Evolutionary conservation across 1,139 yeast species (phyloP).

Genomic region (Candida buenavistaensis): DNA sequence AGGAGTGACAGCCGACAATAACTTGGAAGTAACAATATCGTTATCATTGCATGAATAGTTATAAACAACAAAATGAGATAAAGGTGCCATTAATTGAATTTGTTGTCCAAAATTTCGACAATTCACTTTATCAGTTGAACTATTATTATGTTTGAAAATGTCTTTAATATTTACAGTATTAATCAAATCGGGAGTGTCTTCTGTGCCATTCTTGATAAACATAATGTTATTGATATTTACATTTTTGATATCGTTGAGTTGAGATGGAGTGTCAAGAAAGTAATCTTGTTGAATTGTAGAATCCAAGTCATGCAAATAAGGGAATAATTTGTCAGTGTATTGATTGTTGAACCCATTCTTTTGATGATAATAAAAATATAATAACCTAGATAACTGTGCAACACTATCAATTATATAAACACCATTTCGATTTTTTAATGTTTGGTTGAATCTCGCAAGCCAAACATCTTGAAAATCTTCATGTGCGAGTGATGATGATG

Average conservation of each 20-base stretch:
- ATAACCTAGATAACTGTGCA: slow-evolving; percentile 18
- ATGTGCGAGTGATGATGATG: slow-evolving; percentile 4
- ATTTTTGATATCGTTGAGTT: background rate
- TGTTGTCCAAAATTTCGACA: slow-evolving; percentile 36
- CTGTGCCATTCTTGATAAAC: slow-evolving; percentile 16
- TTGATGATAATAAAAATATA: slow-evolving; percentile 27
- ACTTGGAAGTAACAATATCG: slow-evolving; percentile 14
- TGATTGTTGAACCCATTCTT: slow-evolving; percentile 19
- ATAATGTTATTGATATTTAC: slow-evolving; percentile 17
- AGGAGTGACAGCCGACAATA: slow-evolving; percentile 5
- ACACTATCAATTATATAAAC: slow-evolving; percentile 15
- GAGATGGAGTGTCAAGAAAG: slow-evolving; percentile 10
- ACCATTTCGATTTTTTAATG: slow-evolving; percentile 12
- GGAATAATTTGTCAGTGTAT: slow-evolving; percentile 25
- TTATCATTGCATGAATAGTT: slow-evolving; percentile 21
- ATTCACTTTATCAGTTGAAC: slow-evolving; percentile 16
- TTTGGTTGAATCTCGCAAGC: slow-evolving; percentile 15
- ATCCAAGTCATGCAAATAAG: slow-evolving; percentile 39
- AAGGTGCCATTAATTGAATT: slow-evolving; percentile 31
- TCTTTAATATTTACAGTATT: slow-evolving; percentile 26
- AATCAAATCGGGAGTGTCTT: slow-evolving; percentile 16
- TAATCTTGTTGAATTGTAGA: slow-evolving; percentile 28
- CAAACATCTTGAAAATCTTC: slow-evolving; percentile 9
- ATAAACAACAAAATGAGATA: slow-evolving; percentile 36
- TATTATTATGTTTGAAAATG: too few species aligned